These are phyloP conservation scores for Nannochloropsis gaditana DNA, from an alignment of 108 stramenopile genomes.

Conservation along the genomic window DNA sequence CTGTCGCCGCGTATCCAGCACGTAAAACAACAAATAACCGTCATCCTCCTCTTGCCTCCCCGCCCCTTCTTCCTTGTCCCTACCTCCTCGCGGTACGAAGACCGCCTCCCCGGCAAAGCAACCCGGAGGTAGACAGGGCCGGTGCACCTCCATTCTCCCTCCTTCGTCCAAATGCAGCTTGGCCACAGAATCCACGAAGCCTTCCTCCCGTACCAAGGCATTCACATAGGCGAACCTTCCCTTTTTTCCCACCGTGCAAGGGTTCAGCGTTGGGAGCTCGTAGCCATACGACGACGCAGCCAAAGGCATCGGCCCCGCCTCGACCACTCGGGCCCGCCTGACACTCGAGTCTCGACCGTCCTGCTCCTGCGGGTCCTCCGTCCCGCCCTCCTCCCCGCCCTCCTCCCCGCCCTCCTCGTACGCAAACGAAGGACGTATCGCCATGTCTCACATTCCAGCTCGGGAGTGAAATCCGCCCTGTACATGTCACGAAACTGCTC, in stretches of 20 bases:
- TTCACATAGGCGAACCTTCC: constrained; percentile 15
- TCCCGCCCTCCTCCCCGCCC: neutral
- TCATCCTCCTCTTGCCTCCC: constrained; percentile 27
- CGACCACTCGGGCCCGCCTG: neutral
- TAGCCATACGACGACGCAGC: neutral
- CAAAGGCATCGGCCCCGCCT: neutral
- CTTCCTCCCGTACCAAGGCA: neutral
- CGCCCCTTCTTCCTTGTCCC: constrained; percentile 22
- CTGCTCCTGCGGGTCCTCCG: neutral
- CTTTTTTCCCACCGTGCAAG: neutral
- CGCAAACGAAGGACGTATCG: neutral
- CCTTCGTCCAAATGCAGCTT: constrained; percentile 29
- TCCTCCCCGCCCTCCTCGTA: neutral
- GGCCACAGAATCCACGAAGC: constrained; percentile 14
- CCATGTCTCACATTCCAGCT: constrained; percentile 2
- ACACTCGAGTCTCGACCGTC: neutral
- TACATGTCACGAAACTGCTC: constrained; percentile 7
- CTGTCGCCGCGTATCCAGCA: constrained; percentile 28
- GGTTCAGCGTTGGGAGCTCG: neutral
- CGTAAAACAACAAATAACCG: constrained; percentile 33
- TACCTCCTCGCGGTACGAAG: constrained; percentile 25
- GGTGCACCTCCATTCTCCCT: neutral
- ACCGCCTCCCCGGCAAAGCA: constrained; percentile 32
- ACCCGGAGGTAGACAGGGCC: neutral
- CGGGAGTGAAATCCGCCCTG: neutral